Conservation (phyloP, 1,139 yeast genomes). For the Blastobotrys malaysiensis region DNA sequence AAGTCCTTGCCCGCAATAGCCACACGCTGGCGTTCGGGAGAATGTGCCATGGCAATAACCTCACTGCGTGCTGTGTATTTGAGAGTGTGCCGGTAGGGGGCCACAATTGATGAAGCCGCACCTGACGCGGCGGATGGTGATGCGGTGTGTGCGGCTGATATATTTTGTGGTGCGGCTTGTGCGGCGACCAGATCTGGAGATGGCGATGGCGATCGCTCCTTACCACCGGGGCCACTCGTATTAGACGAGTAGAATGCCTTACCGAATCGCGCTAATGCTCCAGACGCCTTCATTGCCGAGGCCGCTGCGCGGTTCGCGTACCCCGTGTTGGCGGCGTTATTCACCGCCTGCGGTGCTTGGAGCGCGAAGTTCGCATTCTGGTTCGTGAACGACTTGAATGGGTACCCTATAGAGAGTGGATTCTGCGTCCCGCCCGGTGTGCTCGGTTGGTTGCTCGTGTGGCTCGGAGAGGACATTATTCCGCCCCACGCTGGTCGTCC, state of each 20-base stretch:
- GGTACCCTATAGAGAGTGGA: not conserved
- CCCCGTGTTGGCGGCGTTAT: slow-evolving; percentile 5
- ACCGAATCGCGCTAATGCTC: slow-evolving; percentile 31
- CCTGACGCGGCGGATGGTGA: no score
- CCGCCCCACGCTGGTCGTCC: no score
- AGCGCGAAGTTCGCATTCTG: not conserved
- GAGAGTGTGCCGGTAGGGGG: slow-evolving; percentile 4
- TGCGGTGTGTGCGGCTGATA: no score
- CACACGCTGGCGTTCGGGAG: slow-evolving; percentile 25
- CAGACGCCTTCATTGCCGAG: slow-evolving; percentile 25
- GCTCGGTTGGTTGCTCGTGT: not conserved
- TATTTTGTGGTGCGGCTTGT: no score
- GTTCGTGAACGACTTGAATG: not conserved
- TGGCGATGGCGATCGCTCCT: no score
- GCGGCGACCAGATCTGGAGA: no score
- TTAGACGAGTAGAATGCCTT: slow-evolving; percentile 27
- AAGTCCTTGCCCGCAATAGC: slow-evolving; percentile 33
- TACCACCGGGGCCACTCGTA: slow-evolving; percentile 12
- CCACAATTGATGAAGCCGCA: slow-evolving; percentile 5
- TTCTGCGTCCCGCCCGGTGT: not conserved
- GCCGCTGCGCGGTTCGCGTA: slow-evolving; percentile 24
- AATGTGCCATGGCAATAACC: slow-evolving; percentile 29
- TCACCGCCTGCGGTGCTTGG: not conserved
- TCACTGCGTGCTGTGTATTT: slow-evolving; percentile 24
- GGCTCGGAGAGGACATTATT: not conserved